Evolutionary conservation across 495 filamentous ascomycete species (phyloP).

Genomic region (Hyaloscypha variabilis): DNA sequence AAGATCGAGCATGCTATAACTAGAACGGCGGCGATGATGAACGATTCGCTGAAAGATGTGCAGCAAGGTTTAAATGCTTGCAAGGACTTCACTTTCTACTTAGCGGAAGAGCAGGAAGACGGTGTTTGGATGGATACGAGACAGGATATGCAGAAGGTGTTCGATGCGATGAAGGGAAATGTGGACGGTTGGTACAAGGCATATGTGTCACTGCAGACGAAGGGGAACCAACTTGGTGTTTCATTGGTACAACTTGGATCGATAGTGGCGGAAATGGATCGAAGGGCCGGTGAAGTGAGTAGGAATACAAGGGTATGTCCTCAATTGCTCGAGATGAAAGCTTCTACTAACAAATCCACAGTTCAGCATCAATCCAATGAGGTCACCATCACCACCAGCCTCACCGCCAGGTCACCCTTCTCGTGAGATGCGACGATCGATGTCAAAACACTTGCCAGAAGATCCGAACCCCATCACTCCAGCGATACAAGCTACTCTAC

Average conservation of each 20-base stretch:
- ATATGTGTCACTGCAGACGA: slow-evolving; percentile 69
- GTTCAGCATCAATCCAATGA: slow-evolving; percentile 29
- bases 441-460: slow-evolving; percentile 24
- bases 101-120: slow-evolving; percentile 61
- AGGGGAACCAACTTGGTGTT: slow-evolving; percentile 60
- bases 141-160: slow-evolving; percentile 63
- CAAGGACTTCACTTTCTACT: slow-evolving; percentile 74
- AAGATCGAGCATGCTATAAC: slow-evolving; percentile 88
- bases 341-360: slow-evolving; percentile 21
- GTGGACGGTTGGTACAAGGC: slow-evolving; percentile 83
- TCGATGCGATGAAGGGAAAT: slow-evolving; percentile 81
- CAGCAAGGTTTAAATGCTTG: slow-evolving; percentile 76
- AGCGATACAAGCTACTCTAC: slow-evolving; percentile 29
- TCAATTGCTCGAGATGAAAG: background rate
- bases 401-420: slow-evolving; percentile 14
- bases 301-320: slow-evolving; percentile 57
- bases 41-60: slow-evolving; percentile 76
- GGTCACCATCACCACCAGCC: slow-evolving; percentile 16
- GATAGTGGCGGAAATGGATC: slow-evolving; percentile 78
- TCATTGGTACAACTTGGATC: slow-evolving; percentile 63
- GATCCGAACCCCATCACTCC: slow-evolving; percentile 31
- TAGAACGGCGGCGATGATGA: slow-evolving; percentile 72
- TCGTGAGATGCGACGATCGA: slow-evolving; percentile 23
- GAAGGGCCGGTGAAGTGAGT: slow-evolving; percentile 72
- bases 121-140: slow-evolving; percentile 55